Evolutionary conservation across 2,329 filamentous ascomycete genomes (phyloP).

Genomic region (Colletotrichum aenigma): DNA sequence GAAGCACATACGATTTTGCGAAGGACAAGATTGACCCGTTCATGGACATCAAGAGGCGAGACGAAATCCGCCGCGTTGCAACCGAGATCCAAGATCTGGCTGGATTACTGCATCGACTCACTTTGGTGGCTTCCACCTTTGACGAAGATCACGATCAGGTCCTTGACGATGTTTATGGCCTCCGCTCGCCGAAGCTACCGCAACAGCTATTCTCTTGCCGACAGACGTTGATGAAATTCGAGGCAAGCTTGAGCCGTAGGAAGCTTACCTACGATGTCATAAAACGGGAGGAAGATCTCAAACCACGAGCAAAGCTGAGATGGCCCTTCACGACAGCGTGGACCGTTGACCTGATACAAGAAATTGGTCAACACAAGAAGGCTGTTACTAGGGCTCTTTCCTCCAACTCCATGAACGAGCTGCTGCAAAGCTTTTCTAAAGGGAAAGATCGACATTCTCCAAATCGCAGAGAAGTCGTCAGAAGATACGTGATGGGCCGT

Average conservation of each 20-base stretch:
- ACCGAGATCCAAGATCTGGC: background rate
- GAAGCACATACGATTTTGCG: background rate
- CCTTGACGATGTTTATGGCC: background rate
- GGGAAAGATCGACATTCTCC: background rate
- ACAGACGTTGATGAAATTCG: background rate
- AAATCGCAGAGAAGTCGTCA: background rate
- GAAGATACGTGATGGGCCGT: background rate
- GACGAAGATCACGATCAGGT: background rate
- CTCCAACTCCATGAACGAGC: background rate
- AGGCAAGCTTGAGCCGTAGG: background rate
- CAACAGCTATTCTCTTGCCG: background rate
- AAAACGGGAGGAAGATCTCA: background rate
- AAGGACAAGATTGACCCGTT: background rate
- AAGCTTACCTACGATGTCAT: background rate
- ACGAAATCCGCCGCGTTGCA: background rate
- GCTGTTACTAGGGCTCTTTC: background rate
- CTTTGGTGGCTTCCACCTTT: background rate
- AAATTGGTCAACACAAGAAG: background rate
- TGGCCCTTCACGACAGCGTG: conserved; percentile 1
- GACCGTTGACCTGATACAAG: background rate
- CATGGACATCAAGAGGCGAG: background rate
- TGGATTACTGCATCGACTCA: background rate
- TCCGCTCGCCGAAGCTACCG: background rate
- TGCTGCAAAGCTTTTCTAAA: background rate
- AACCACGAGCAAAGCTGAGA: background rate